Base-by-base conservation (phyloP, 1,284 basidiomycete species). In the Cutaneotrichosporon sp. region DNA sequence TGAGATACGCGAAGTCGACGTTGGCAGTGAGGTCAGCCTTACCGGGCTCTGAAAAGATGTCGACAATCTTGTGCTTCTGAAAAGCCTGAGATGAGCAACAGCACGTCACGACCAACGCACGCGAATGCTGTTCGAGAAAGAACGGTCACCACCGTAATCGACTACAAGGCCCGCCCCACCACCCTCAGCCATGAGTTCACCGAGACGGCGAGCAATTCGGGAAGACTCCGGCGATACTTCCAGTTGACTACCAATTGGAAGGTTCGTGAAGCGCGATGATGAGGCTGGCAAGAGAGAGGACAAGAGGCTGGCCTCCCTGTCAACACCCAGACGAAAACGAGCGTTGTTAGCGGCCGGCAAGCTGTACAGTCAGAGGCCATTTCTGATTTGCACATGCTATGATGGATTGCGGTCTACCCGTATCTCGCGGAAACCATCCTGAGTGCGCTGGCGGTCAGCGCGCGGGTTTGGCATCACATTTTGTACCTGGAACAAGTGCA, bases 11-110 rank as follows among this genome's bases (percentile, higher is more conserved):
- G 74, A 98, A 99, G 74, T 98, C 92, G 48, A 99, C 94, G 67
- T 98, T 97, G 30, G 87, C 86, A 0, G 96, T 98, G 46, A 98
- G 76, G 72, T 98, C 96, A 42, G 88, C 87, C 43, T 87, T 80
- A 12, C 96, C 94, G 0, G 94, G 93, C 10, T 80, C 76, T 51
- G 86, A 79, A 66, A 98, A 93, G 0, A 90, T 80, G 67, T 93
- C 87, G 0, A 90, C 88, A 18, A 92, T 83, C 58, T 86, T 80
- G 72, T 98, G 96, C 23, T 84, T 78, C 63, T 85, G 85, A 80
- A 99, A 97, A 0, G 87, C 94, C 87, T 94, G 59, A 4, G 3
- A 0, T 26, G 37, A 21, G 20, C 15, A 18, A 15, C 2, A 7
- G 13, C 8, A 21, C 8, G 13, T 26, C 17, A 2, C 14, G 33